Percentiles rank a stretch among this genome's conserved stretches.
Conservation (phyloP, 371 early-diverging fungal genomes). For the Basidiobolus heterosporus region DNA sequence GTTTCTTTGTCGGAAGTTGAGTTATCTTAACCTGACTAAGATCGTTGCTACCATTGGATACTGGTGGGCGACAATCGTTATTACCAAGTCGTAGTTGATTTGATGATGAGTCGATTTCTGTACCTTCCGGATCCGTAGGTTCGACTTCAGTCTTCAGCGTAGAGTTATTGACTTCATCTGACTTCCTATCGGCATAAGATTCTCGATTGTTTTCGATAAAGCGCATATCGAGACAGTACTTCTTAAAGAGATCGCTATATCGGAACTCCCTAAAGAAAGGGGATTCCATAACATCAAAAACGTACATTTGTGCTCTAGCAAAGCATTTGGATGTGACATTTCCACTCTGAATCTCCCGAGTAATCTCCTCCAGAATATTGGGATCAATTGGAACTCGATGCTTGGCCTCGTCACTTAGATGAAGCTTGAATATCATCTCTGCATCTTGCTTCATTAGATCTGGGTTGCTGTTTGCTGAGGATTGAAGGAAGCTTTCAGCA, state of each 20-base stretch:
- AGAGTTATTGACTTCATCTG: too few species aligned
- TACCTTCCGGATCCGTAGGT: too few species aligned
- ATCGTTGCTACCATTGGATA: too few species aligned
- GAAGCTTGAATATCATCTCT: constrained; percentile 6
- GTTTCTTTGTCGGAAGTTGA: not conserved
- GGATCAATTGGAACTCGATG: constrained; percentile 3
- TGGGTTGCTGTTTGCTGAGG: constrained; percentile 1
- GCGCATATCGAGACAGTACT: constrained; percentile 1
- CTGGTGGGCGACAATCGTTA: too few species aligned
- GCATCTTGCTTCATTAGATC: constrained; percentile 8
- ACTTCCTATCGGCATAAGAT: too few species aligned
- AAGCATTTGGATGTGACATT: constrained; percentile 5
- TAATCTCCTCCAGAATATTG: not conserved
- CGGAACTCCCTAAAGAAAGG: constrained; percentile 4
- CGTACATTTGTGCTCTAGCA: not conserved
- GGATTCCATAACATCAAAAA: constrained; percentile 1
- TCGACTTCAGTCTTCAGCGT: too few species aligned
- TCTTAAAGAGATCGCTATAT: not conserved
- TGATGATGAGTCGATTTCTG: too few species aligned
- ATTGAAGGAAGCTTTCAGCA: constrained; percentile 7
- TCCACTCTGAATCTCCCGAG: not conserved
- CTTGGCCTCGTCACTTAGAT: constrained; percentile 5
- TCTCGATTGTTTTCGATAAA: too few species aligned
- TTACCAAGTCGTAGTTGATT: too few species aligned
- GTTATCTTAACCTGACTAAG: too few species aligned